Base-by-base conservation (phyloP, 2,329 filamentous ascomycete genomes). In the Zarea fungicola region DNA sequence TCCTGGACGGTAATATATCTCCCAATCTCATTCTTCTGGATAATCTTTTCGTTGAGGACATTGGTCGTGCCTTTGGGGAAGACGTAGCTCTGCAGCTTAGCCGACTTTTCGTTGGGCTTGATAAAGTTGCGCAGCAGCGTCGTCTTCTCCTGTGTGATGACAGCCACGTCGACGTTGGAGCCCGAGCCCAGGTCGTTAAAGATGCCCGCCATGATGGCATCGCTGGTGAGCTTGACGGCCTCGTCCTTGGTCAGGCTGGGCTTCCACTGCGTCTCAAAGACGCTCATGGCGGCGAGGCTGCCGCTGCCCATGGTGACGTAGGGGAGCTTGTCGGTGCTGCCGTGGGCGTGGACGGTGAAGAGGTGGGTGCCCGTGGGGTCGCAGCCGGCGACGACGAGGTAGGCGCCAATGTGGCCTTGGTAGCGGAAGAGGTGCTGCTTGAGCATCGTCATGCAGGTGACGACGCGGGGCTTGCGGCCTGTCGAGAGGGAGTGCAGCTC, bases 281-380 rank as follows among this genome's bases (percentile, higher is more conserved):
- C 87, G 26, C 88, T 89, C 93, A 99, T 99, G 65, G 93, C 93
- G 23, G 93, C 93, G 58, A 99, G 76, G 41, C 89, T 96, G 56
- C 93, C 93, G 21, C 88, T 95, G 48, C 93, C 93, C 93, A 99
- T 99, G 56, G 95, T 99, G 58, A 99, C 95, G 69, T 99, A 99
- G 43, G 93, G 93, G 42, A 99, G 84, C 77, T 97, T 99, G 75
- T 99, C 93, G 54, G 93, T 99, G 62, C 87, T 93, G 57, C 95
- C 93, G 77, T 99, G 95, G 52, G 93, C 93, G 73, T 99, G 93
- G 36, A 99, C 93, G 56, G 95, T 99, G 78, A 95, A 99, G 54
- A 99, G 85, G 62, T 96, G 90, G 39, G 86, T 83, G 62, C 93
- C 93, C 1, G 93, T 99, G 28, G 95, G 92, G 67, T 99, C 93